These are phyloP conservation scores for Euphorbia celastroides DNA, from an alignment of 441 rosid genomes.

Conservation along the genomic window DNA sequence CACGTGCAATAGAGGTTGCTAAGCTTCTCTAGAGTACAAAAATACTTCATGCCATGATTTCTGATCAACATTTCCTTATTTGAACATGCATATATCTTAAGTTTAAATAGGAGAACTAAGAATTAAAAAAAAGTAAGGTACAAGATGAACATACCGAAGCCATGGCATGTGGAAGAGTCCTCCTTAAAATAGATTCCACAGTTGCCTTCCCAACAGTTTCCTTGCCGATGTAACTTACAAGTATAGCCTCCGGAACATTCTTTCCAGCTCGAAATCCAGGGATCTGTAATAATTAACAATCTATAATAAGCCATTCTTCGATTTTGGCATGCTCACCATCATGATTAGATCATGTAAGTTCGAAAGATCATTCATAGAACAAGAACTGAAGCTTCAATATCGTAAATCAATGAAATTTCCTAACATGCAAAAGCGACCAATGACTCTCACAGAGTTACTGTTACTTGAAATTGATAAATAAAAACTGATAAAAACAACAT, in stretches of 20 bases:
- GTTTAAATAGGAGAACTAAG: not conserved
- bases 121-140: not conserved
- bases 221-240: conserved; percentile 68
- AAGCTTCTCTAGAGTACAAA: not conserved
- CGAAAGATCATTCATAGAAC: not conserved
- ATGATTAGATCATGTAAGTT: not conserved
- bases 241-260: conserved; percentile 65
- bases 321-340: conserved; percentile 1
- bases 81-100: not conserved
- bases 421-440: not conserved
- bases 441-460: not conserved
- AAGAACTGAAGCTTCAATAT: not conserved
- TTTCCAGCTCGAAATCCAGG: conserved; percentile 91
- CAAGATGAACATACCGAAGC: conserved; percentile 41
- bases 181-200: conserved; percentile 77
- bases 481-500: not conserved
- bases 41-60: not conserved
- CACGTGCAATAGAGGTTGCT: conserved; percentile 3
- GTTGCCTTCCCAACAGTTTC: conserved; percentile 63
- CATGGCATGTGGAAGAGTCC: conserved; percentile 97
- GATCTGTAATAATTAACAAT: conserved; percentile 35
- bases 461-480: not conserved
- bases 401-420: not conserved
- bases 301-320: conserved; percentile 3
- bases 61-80: not conserved